Percentiles rank a stretch among this genome's conserved stretches.
Evolutionary conservation across 2,329 filamentous ascomycete species (phyloP).

Genomic region (Pseudogymnoascus sp.): DNA sequence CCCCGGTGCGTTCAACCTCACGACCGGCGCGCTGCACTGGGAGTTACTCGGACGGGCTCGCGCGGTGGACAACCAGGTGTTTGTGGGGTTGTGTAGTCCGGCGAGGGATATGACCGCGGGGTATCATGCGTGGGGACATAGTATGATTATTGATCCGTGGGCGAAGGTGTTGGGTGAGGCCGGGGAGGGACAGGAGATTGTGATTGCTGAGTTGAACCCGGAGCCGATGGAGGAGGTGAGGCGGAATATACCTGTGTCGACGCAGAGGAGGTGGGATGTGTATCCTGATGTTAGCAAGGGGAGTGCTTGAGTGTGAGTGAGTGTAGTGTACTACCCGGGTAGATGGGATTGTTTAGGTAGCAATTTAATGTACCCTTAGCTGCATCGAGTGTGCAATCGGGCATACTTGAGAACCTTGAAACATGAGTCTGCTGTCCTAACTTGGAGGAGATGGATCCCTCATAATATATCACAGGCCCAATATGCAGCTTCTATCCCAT

Average conservation of each 20-base stretch:
- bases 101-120: constrained; percentile 69
- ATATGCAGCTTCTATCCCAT: not conserved
- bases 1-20: constrained; percentile 94
- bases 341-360: not conserved
- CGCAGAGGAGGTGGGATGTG: constrained; percentile 87
- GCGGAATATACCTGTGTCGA: constrained; percentile 75
- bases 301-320: not conserved
- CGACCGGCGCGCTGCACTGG: constrained; percentile 91
- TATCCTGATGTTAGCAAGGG: constrained; percentile 81
- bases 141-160: constrained; percentile 80
- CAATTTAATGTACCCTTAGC: not conserved
- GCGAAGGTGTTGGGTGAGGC: constrained; percentile 74
- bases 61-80: constrained; percentile 90
- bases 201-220: constrained; percentile 64
- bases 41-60: constrained; percentile 71
- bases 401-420: not conserved
- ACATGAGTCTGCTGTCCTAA: not conserved
- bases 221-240: constrained; percentile 67
- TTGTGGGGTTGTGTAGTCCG: constrained; percentile 87
- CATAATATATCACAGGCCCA: not conserved
- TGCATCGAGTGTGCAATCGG: not conserved
- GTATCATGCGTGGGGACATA: constrained; percentile 92
- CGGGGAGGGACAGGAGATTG: constrained; percentile 68
- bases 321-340: not conserved
- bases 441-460: too few relatives aligned